phyloP scores from a whole-genome alignment of 768 basidiomycete species.

The Cystobasidium tubakii region DNA sequence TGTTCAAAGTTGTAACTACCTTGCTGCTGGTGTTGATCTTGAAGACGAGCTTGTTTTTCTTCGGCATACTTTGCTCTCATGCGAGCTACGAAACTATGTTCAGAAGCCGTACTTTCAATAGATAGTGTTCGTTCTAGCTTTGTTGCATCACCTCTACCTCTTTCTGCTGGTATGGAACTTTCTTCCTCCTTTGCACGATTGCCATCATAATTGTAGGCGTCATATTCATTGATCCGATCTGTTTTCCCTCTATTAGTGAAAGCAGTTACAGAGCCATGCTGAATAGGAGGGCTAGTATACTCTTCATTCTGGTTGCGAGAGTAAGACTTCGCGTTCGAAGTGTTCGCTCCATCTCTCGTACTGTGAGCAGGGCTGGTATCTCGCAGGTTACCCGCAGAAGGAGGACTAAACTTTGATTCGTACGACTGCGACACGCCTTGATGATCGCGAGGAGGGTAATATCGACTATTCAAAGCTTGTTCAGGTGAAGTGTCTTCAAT shows the following conservation, averaged over 20 bases:
- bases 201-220: not conserved
- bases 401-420: not conserved
- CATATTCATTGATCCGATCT: not conserved
- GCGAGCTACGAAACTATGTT: constrained; percentile 28
- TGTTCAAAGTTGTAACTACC: no score
- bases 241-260: no score
- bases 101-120: constrained; percentile 30
- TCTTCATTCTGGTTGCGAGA: not conserved
- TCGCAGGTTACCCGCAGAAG: not conserved
- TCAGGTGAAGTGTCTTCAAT: constrained; percentile 23
- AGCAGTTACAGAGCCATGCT: no score
- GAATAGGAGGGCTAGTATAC: not conserved
- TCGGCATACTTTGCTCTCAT: constrained; percentile 32
- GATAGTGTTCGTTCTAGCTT: not conserved
- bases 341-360: not conserved
- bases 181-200: not conserved
- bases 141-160: not conserved
- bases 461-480: not conserved
- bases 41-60: constrained; percentile 5
- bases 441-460: not conserved
- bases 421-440: not conserved
- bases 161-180: not conserved
- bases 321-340: not conserved
- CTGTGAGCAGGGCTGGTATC: not conserved
- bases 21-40: not conserved